A percentile compares a stretch with the other conserved stretches of the same genome.
Evolutionary conservation across 345 rosid species (phyloP).

Genomic region (Nasturtium officinale): DNA sequence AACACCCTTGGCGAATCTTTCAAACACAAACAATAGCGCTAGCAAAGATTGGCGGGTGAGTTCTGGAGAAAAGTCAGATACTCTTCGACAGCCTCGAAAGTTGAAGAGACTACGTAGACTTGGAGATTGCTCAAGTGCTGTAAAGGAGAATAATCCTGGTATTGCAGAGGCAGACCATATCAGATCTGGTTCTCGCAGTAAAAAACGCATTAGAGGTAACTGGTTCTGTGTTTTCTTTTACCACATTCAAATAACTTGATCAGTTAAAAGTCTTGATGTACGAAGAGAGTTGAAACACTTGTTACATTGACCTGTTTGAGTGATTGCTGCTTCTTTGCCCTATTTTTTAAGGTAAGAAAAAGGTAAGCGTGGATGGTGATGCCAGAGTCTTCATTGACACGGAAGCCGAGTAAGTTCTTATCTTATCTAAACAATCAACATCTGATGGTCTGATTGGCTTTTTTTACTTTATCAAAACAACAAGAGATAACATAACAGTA

Average conservation of each 20-base stretch:
- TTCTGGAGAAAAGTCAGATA: slow-evolving; percentile 57
- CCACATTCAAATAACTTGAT: neutral
- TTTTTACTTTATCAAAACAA: slow-evolving; percentile 16
- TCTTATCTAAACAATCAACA: slow-evolving; percentile 7
- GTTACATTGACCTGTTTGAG: slow-evolving; percentile 2
- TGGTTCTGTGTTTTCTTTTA: slow-evolving; percentile 14
- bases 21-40: slow-evolving; percentile 41
- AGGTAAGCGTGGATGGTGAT: slow-evolving; percentile 36
- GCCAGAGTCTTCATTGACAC: slow-evolving; percentile 66
- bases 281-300: neutral
- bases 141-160: slow-evolving; percentile 45
- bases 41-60: slow-evolving; percentile 71
- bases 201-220: slow-evolving; percentile 53
- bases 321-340: slow-evolving; percentile 24
- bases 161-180: slow-evolving; percentile 34
- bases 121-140: slow-evolving; percentile 50
- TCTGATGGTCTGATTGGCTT: slow-evolving; percentile 19
- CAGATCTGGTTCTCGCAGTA: slow-evolving; percentile 40
- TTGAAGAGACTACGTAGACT: slow-evolving; percentile 80
- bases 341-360: slow-evolving; percentile 60
- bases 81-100: slow-evolving; percentile 49
- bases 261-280: neutral
- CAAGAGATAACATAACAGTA: neutral
- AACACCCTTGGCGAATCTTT: slow-evolving; percentile 46
- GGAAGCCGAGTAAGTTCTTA: slow-evolving; percentile 82